phyloP scores from a whole-genome alignment of 1,284 basidiomycete genomes.

The Puccinia sorghi region DNA sequence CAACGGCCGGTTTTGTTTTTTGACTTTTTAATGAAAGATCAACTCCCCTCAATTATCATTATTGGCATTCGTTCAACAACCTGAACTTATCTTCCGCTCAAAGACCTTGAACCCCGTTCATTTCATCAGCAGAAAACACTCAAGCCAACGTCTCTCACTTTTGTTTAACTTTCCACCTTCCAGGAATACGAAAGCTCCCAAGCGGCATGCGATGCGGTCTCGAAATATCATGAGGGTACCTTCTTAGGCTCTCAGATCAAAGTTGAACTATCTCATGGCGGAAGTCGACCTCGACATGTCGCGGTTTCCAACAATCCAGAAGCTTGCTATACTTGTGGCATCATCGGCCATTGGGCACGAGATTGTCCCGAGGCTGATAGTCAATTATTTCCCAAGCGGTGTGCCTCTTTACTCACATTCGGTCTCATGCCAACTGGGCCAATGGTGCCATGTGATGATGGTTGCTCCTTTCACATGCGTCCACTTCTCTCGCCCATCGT shows the following conservation, averaged over 20 bases:
- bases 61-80: neutral
- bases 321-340: conserved; percentile 78
- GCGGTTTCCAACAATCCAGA: conserved; percentile 65
- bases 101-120: neutral
- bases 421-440: conserved; percentile 5
- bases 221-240: conserved; percentile 77
- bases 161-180: neutral
- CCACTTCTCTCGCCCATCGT: neutral
- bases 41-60: conserved; percentile 15
- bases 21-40: neutral
- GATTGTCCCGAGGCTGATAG: conserved; percentile 58
- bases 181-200: conserved; percentile 77
- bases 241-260: conserved; percentile 86
- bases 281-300: conserved; percentile 60
- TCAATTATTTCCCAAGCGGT: conserved; percentile 21
- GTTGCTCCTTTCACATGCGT: neutral
- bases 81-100: neutral
- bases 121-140: neutral
- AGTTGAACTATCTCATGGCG: conserved; percentile 77
- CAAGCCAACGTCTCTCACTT: conserved; percentile 1
- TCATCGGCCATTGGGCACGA: conserved; percentile 81
- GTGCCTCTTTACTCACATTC: conserved; percentile 32
- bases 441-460: neutral
- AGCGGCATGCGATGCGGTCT: conserved; percentile 77
- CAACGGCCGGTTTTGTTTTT: neutral